Evolutionary conservation across 2,329 filamentous ascomycete genomes (phyloP).

Genomic region (Malbranchea cinnamomea): DNA sequence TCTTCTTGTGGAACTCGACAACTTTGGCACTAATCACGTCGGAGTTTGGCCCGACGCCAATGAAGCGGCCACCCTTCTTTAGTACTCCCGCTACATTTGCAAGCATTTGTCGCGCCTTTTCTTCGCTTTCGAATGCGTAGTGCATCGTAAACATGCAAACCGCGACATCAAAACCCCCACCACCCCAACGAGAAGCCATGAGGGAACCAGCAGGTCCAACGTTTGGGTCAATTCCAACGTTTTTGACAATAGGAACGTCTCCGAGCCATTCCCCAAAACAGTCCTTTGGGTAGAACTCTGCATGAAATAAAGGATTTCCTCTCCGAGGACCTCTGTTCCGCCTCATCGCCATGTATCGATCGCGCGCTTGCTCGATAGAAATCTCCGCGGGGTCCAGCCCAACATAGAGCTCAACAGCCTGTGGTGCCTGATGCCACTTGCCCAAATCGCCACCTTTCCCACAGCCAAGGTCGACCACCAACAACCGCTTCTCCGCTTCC

Average conservation of each 20-base stretch:
- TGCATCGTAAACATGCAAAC: constrained; percentile 99
- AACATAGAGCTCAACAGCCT: constrained; percentile 81
- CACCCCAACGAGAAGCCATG: constrained; percentile 49
- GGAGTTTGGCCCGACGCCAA: constrained; percentile 94
- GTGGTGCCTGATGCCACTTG: constrained; percentile 93
- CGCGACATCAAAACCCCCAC: constrained; percentile 84
- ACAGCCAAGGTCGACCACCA: constrained; percentile 87
- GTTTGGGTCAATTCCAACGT: constrained; percentile 75
- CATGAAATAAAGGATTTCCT: constrained; percentile 55
- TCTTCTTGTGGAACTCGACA: constrained; percentile 54
- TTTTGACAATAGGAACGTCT: constrained; percentile 63
- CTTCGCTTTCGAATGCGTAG: constrained; percentile 90
- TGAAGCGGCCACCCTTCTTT: constrained; percentile 87
- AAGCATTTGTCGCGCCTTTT: constrained; percentile 81
- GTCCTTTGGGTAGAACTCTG: constrained; percentile 78
- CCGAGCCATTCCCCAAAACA: constrained; percentile 77
- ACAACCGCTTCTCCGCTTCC: constrained; percentile 40
- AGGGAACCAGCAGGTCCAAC: constrained; percentile 37
- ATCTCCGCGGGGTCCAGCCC: constrained; percentile 87
- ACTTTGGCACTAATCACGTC: constrained; percentile 73
- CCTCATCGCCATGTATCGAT: constrained; percentile 63
- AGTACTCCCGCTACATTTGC: constrained; percentile 78
- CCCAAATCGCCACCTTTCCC: constrained; percentile 90
- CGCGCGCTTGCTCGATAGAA: constrained; percentile 77
- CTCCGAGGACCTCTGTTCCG: constrained; percentile 38